These are phyloP conservation scores for Hemileccinum rubropunctum DNA, from an alignment of 768 basidiomycete genomes.

Conservation along the genomic window DNA sequence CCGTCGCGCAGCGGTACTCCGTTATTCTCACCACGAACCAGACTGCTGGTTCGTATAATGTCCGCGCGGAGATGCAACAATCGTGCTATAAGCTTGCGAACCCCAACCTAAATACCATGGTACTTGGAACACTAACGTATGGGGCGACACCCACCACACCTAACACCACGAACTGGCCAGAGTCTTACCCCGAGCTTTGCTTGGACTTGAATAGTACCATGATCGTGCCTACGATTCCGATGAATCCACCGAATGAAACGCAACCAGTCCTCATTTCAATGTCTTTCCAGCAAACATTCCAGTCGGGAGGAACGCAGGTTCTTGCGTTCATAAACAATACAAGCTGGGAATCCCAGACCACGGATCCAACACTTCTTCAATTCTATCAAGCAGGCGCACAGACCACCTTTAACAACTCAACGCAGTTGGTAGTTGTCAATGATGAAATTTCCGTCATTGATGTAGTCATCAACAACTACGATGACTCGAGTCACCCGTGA, in stretches of 20 bases:
- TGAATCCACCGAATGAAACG: conserved; percentile 30
- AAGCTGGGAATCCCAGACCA: conserved; percentile 24
- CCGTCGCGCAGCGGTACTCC: conserved; percentile 51
- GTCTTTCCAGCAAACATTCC: conserved; percentile 26
- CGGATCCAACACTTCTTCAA: conserved; percentile 30
- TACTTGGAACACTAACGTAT: conserved; percentile 29
- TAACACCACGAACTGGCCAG: conserved; percentile 27
- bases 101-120: conserved; percentile 27
- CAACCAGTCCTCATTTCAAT: conserved; percentile 12
- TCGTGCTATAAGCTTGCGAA: conserved; percentile 31
- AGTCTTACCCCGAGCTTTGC: conserved; percentile 21
- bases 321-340: conserved; percentile 28
- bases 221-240: conserved; percentile 25
- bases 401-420: conserved; percentile 21
- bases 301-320: conserved; percentile 25
- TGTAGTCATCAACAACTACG: conserved; percentile 20
- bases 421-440: conserved; percentile 25
- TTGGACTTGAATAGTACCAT: conserved; percentile 29
- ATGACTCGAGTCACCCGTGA: conserved; percentile 32
- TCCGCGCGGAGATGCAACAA: conserved; percentile 38
- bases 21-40: conserved; percentile 43
- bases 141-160: conserved; percentile 25
- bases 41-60: conserved; percentile 33
- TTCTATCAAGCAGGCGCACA: conserved; percentile 24
- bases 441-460: conserved; percentile 30